phyloP scores from a whole-genome alignment of 305 asterid genomes.

The Euphrasia arctica region DNA sequence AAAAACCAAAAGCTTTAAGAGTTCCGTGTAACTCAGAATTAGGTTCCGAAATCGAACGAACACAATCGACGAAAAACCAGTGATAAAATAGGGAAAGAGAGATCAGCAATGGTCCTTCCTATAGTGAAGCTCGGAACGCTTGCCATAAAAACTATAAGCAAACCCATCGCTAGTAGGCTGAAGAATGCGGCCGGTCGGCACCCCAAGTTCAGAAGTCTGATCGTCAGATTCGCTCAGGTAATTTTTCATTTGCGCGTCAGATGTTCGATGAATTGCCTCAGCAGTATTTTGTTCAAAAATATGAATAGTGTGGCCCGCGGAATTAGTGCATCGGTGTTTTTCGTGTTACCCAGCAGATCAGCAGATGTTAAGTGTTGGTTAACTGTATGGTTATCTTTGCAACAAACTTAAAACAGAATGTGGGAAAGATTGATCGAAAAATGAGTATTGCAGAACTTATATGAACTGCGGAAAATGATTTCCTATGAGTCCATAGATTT shows the following conservation, averaged over 20 bases:
- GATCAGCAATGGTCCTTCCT: conserved; percentile 58
- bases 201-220: conserved; percentile 68
- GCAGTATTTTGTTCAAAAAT: neutral
- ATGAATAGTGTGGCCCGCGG: conserved; percentile 1
- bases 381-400: no score
- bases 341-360: no score
- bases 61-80: neutral
- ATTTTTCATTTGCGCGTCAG: neutral
- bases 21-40: neutral
- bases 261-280: conserved; percentile 19
- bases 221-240: conserved; percentile 88
- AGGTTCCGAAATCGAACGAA: conserved; percentile 1
- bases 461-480: neutral
- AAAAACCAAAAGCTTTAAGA: conserved; percentile 9
- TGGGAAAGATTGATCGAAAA: neutral
- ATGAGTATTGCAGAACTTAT: neutral
- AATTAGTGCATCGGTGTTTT: neutral
- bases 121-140: conserved; percentile 87
- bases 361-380: no score
- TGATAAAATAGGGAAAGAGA: neutral
- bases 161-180: conserved; percentile 79
- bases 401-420: no score
- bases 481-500: neutral
- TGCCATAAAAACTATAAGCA: conserved; percentile 79
- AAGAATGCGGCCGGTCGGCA: conserved; percentile 73